Conservation (phyloP, 2,329 filamentous ascomycete genomes). For the Stagonosporopsis rhizophila region DNA sequence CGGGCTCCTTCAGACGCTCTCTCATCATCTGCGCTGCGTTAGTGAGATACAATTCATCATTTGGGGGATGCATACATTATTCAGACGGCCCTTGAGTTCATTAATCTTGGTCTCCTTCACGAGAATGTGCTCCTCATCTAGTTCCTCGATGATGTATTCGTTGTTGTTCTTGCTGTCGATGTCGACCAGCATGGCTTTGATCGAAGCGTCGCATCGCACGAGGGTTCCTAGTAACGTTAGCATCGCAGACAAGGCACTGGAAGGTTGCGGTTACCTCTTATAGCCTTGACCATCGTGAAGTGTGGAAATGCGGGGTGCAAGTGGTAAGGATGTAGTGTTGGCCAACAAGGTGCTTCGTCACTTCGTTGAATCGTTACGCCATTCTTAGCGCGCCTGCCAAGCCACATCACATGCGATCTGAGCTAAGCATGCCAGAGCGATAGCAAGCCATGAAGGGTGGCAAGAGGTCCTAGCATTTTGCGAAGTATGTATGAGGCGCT, state of each 20-base stretch:
- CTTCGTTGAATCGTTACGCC: constrained; percentile 13
- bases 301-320: constrained; percentile 9
- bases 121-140: constrained; percentile 77
- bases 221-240: constrained; percentile 64
- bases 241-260: background rate
- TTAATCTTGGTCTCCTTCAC: constrained; percentile 77
- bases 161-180: constrained; percentile 72
- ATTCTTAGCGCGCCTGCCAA: constrained; percentile 23
- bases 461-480: too few species aligned
- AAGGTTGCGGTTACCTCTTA: constrained; percentile 55
- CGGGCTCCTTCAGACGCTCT: constrained; percentile 45
- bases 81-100: constrained; percentile 71
- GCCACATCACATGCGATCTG: background rate
- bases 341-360: constrained; percentile 36
- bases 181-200: constrained; percentile 83
- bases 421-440: too few species aligned
- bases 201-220: constrained; percentile 83
- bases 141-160: constrained; percentile 79
- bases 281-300: constrained; percentile 63
- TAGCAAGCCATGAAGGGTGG: too few species aligned
- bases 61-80: constrained; percentile 60
- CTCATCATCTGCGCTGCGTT: constrained; percentile 44
- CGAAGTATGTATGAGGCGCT: too few species aligned
- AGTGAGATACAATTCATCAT: constrained; percentile 2
- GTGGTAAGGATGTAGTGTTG: constrained; percentile 15